These are phyloP conservation scores for Thraustotheca clavata DNA, from an alignment of 352 stramenopile genomes.

Conservation along the genomic window DNA sequence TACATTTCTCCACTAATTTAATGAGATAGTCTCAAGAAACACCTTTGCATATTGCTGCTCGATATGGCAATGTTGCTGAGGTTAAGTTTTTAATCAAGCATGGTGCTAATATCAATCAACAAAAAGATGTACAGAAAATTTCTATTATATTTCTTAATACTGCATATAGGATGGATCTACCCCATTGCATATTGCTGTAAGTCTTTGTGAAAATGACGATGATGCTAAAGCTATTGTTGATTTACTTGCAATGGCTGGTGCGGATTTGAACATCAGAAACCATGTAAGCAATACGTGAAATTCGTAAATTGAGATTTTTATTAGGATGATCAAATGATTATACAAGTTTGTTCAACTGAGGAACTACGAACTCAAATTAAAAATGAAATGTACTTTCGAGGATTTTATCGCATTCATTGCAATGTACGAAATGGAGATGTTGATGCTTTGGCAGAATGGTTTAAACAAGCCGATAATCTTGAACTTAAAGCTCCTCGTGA, in stretches of 20 bases:
- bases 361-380: neutral
- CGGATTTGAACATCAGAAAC: slow-evolving; percentile 18
- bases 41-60: neutral
- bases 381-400: neutral
- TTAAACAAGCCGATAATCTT: neutral
- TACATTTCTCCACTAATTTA: neutral
- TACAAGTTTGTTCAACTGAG: neutral
- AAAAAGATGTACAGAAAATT: neutral
- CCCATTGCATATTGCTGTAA: neutral
- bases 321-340: slow-evolving; percentile 12
- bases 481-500: neutral
- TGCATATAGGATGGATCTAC: neutral
- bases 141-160: neutral
- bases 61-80: neutral
- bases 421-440: slow-evolving; percentile 11
- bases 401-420: neutral
- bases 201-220: neutral
- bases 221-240: neutral
- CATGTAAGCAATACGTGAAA: neutral
- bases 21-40: neutral
- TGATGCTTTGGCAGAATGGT: neutral
- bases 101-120: neutral
- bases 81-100: neutral
- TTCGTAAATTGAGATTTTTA: neutral
- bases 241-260: neutral